Evolutionary conservation across 495 filamentous ascomycete genomes (phyloP).

Genomic region (Annulohypoxylon bovei): DNA sequence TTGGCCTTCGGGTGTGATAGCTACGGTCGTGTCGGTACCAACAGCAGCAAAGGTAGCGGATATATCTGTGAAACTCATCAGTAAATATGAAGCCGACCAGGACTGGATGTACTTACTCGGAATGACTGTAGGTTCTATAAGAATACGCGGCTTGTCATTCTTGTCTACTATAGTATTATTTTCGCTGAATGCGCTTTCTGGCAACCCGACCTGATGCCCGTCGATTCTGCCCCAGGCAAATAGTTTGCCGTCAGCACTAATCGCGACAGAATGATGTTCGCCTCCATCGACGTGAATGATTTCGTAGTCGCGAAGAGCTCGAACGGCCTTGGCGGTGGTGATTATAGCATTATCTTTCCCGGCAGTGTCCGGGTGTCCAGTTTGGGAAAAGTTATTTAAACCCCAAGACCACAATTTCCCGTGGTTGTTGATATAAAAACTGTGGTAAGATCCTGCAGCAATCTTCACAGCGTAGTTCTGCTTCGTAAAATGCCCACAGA

Average conservation of each 20-base stretch:
- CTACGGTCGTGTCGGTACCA: constrained; percentile 69
- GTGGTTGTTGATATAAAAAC: constrained; percentile 77
- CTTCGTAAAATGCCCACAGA: constrained; percentile 64
- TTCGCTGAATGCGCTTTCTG: constrained; percentile 55
- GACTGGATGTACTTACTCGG: constrained; percentile 29
- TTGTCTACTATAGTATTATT: constrained; percentile 67
- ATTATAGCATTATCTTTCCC: constrained; percentile 66
- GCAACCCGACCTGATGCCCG: constrained; percentile 68
- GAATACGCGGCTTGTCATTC: constrained; percentile 61
- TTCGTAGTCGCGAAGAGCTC: constrained; percentile 60
- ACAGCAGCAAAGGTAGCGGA: constrained; percentile 52
- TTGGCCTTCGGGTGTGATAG: constrained; percentile 65
- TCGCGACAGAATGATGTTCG: constrained; percentile 72
- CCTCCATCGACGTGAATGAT: constrained; percentile 68
- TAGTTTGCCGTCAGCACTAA: constrained; percentile 68
- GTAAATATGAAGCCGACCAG: background rate
- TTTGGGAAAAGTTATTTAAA: constrained; percentile 85
- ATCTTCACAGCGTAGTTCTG: constrained; percentile 64
- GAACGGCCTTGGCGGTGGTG: constrained; percentile 44
- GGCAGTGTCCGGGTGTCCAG: constrained; percentile 70
- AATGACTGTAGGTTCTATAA: constrained; percentile 58
- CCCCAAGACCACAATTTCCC: constrained; percentile 85
- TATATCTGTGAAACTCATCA: constrained; percentile 14
- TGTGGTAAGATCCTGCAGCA: constrained; percentile 73
- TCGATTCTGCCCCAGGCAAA: constrained; percentile 77